Evolutionary conservation across 192 early-diverging fungal species (phyloP), one percentile per base, ranked within the genome.

Genomic region (Dispira simplex): DNA sequence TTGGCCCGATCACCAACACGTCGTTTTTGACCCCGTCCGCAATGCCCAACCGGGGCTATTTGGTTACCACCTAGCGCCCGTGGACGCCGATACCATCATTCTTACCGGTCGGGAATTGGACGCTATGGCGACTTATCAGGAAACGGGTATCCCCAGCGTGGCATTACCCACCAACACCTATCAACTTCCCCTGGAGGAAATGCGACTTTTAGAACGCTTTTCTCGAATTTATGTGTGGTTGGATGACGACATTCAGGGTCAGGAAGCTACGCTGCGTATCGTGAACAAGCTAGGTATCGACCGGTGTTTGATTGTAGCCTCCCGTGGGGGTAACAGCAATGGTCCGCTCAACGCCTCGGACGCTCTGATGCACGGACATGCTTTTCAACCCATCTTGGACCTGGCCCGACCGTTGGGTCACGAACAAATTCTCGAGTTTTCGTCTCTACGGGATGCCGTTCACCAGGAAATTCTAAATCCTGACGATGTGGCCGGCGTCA

Each of bases 211-310:
- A 28, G 83, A 86, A 60, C 73, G 81, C 13, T 86, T 85, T 60
- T 77, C 77, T 44, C 77, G 77, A 43, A 71, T 86, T 8, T 85
- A 86, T 49, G 64, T 86, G 53, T 86, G 85, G 85, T 67, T 86
- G 27, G 77, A 84, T 70, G 83, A 85, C 70, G 78, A 81, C 68
- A 73, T 79, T n/a, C 75, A 81, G 48, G 85, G 85, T 63, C 73
- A 78, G 12, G 72, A 77, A 43, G 77, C 79, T 1, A 77, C 83
- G 0, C 73, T 77, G 54, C 76, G 75, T 53, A 77, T 86, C 32
- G 72, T 79, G 11, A 75, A 80, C 53, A 86, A 85, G 58, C 67
- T 86, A 46, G 85, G 85, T 14, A 75, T 82, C n/a, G 75, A 79
- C 46, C 74, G 82, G 27, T 83, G 83, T 63, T 65, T 78, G 64